phyloP scores from a whole-genome alignment of 2,329 filamentous ascomycete species.

The Setomelanomma holmii region DNA sequence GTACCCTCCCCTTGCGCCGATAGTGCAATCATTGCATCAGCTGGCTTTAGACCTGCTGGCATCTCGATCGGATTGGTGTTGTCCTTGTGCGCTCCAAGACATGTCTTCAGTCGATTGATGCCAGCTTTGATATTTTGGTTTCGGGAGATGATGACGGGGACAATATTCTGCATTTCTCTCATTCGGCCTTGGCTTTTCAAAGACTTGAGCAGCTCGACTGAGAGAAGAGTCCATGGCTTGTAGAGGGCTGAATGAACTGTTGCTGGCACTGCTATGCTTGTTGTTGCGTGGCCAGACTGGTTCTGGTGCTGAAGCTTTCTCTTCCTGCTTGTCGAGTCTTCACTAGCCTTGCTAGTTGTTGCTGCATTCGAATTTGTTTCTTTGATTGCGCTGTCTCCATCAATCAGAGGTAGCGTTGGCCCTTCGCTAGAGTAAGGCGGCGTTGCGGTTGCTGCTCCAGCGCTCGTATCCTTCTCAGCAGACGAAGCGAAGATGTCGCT shows the following conservation, averaged over 20 bases:
- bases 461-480: slow-evolving; percentile 9
- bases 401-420: slow-evolving; percentile 26
- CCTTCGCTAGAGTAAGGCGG: slow-evolving; percentile 29
- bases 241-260: slow-evolving; percentile 24
- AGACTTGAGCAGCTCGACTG: slow-evolving; percentile 9
- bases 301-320: too few relatives aligned
- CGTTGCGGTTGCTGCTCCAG: slow-evolving; percentile 5
- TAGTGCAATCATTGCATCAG: slow-evolving; percentile 19
- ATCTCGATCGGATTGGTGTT: slow-evolving; percentile 13
- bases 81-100: slow-evolving; percentile 14
- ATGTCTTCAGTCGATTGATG: slow-evolving; percentile 19
- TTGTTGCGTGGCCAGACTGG: too few relatives aligned
- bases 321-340: too few relatives aligned
- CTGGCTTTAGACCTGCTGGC: slow-evolving; percentile 9
- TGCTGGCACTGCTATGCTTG: too few relatives aligned
- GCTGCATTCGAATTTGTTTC: too few relatives aligned
- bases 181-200: slow-evolving; percentile 8
- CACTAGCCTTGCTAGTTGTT: too few relatives aligned
- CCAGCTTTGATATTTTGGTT: slow-evolving; percentile 30
- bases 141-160: slow-evolving; percentile 24
- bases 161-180: slow-evolving; percentile 8
- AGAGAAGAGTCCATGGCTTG: slow-evolving; percentile 26
- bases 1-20: slow-evolving; percentile 30
- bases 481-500: slow-evolving; percentile 29
- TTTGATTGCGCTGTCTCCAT: background rate